Base-by-base conservation (phyloP, 768 basidiomycete species). In the Mycena venus region DNA sequence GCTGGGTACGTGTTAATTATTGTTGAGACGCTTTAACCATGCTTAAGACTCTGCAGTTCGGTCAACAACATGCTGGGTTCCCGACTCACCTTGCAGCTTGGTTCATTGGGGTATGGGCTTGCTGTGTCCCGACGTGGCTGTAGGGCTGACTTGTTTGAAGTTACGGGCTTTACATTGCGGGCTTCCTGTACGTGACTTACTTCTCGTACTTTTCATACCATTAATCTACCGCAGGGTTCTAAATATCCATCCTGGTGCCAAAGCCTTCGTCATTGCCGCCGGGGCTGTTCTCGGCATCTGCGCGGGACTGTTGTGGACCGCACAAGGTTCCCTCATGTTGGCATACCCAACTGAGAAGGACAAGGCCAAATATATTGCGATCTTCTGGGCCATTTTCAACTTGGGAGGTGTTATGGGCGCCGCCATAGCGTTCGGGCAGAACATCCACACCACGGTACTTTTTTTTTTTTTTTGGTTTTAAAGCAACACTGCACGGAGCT, bases 361-460 rank as follows among this genome's bases (percentile, higher is more conserved):
- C 80, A 96, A 96, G 81, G 95, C 95, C 19, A 85, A 83, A 36
- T 95, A 88, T 82, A 95, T 96, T 63, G 92, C 89, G 47, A 90
- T 95, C 56, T 96, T 96, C 84, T 96, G 95, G 95, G 84, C 89
- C 53, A 93, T 96, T 73, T 96, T 96, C 85, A 95, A 96, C 77
- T 73, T 95, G 25, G 94, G 94, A 32, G 92, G 92, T 56, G 93
- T 96, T 58, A 91, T 96, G 56, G 95, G 95, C 34, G 90, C 94
- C 6, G 85, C 92, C 11, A 93, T 96, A 36, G 91, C 94, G 17
- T 85, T 96, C 42, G 95, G 90, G 0, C 85, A 90, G 77, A 95
- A 95, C 79, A 91, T 90, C 78, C 80, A 93, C 59, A 92, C 91
- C 27, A 85, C 80, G 79, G 93, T 92, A 75, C 34, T 88, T 83